phyloP scores from a whole-genome alignment of 1,284 basidiomycete species.

The Stereum hirsutum region DNA sequence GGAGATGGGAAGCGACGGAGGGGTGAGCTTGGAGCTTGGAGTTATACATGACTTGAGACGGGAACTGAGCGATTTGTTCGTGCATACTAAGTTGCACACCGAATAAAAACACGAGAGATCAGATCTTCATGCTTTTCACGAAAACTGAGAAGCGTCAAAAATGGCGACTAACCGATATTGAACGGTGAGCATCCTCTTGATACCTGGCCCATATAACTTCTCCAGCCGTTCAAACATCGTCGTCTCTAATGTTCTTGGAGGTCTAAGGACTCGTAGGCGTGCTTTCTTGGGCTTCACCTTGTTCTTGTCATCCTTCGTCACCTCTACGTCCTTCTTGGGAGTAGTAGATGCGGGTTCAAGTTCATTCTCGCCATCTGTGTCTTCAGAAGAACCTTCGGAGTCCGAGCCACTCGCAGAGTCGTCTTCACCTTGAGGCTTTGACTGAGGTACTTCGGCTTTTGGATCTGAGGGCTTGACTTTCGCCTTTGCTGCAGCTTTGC shows the following conservation, averaged over 20 bases:
- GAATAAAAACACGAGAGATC: not conserved
- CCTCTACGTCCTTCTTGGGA: not conserved
- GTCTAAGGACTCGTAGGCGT: constrained; percentile 35
- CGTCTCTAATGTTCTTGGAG: constrained; percentile 73
- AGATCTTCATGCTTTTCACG: no score
- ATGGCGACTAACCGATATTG: constrained; percentile 68
- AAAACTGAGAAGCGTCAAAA: not conserved
- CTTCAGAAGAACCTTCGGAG: not conserved
- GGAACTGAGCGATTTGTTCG: constrained; percentile 77
- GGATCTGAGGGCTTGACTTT: not conserved
- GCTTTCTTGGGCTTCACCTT: no score
- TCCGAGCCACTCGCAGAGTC: not conserved
- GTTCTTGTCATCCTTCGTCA: no score
- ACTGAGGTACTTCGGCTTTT: not conserved
- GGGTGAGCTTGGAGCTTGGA: constrained; percentile 63
- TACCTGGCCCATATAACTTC: constrained; percentile 71
- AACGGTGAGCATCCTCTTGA: constrained; percentile 82
- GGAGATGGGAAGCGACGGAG: constrained; percentile 63
- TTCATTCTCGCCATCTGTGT: not conserved
- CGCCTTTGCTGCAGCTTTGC: constrained; percentile 5
- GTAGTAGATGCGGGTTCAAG: not conserved
- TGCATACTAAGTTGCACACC: constrained; percentile 62
- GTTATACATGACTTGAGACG: constrained; percentile 76
- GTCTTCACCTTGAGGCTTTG: not conserved
- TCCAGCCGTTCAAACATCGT: constrained; percentile 92